These are phyloP conservation scores for Phytopythium kandeliae DNA, from an alignment of 352 stramenopile species.

Conservation along the genomic window DNA sequence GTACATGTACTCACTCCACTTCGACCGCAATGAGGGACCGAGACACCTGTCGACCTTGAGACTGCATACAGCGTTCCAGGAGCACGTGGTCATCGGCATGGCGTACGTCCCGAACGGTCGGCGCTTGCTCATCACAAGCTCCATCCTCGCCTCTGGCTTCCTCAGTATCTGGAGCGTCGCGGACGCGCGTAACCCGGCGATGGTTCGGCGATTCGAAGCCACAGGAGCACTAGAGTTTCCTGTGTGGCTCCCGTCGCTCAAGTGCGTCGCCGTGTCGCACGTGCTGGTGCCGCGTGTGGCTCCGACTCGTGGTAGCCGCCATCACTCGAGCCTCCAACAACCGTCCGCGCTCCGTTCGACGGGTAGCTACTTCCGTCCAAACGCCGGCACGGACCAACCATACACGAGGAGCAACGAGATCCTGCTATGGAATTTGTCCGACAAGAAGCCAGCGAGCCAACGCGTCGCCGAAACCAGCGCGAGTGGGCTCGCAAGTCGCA, in stretches of 20 bases:
- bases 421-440: conserved; percentile 48
- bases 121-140: conserved; percentile 49
- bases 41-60: conserved; percentile 60
- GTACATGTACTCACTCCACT: conserved; percentile 54
- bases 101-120: conserved; percentile 35
- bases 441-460: conserved; percentile 9
- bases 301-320: background rate
- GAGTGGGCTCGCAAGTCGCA: background rate
- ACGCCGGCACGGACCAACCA: conserved; percentile 16
- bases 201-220: conserved; percentile 59
- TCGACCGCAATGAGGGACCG: conserved; percentile 53
- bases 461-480: background rate
- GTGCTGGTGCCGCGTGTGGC: conserved; percentile 30
- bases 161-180: conserved; percentile 54
- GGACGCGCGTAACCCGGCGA: conserved; percentile 46
- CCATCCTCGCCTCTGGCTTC: conserved; percentile 41
- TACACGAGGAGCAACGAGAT: conserved; percentile 48
- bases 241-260: conserved; percentile 44
- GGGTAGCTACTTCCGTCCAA: conserved; percentile 24
- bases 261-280: conserved; percentile 42
- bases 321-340: background rate
- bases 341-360: background rate
- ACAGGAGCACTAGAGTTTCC: conserved; percentile 45
- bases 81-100: conserved; percentile 53
- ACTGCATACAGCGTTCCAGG: conserved; percentile 71